phyloP scores from a whole-genome alignment of 352 stramenopile genomes.

The Stephanocyclus meneghinianus region DNA sequence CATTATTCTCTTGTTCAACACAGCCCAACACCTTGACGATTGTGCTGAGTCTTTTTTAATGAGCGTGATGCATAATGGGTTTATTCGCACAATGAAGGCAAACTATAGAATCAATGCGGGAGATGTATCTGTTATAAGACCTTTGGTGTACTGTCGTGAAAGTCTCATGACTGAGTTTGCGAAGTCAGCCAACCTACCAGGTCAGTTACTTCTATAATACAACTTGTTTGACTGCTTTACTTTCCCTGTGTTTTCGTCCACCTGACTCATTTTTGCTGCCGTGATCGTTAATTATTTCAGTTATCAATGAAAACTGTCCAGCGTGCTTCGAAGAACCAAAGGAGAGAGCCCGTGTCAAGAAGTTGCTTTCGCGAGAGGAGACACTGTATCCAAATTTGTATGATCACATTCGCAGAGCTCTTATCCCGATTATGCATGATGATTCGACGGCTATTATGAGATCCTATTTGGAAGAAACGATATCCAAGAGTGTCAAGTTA shows the following conservation, averaged over 20 bases:
- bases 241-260: not conserved
- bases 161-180: slow-evolving; percentile 90
- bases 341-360: slow-evolving; percentile 96
- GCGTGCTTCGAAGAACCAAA: slow-evolving; percentile 98
- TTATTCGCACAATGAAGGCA: slow-evolving; percentile 97
- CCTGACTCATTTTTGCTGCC: too few relatives aligned
- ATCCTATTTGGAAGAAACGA: slow-evolving; percentile 76
- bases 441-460: slow-evolving; percentile 76
- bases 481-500: slow-evolving; percentile 76
- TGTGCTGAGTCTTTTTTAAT: slow-evolving; percentile 98
- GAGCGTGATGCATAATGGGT: slow-evolving; percentile 97
- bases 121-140: slow-evolving; percentile 93
- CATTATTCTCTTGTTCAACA: not conserved
- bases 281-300: slow-evolving; percentile 16
- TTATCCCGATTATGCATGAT: slow-evolving; percentile 82
- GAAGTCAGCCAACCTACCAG: slow-evolving; percentile 87
- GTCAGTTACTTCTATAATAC: not conserved
- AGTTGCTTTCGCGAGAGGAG: slow-evolving; percentile 93
- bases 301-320: slow-evolving; percentile 99
- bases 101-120: slow-evolving; percentile 95
- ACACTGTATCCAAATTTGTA: slow-evolving; percentile 87
- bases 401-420: slow-evolving; percentile 76
- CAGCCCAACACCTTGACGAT: slow-evolving; percentile 97
- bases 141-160: slow-evolving; percentile 94
- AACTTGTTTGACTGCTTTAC: not conserved